Percentiles rank a stretch among this genome's conserved stretches.
phyloP scores from a whole-genome alignment of 495 filamentous ascomycete genomes.

The Penicillium manginii region DNA sequence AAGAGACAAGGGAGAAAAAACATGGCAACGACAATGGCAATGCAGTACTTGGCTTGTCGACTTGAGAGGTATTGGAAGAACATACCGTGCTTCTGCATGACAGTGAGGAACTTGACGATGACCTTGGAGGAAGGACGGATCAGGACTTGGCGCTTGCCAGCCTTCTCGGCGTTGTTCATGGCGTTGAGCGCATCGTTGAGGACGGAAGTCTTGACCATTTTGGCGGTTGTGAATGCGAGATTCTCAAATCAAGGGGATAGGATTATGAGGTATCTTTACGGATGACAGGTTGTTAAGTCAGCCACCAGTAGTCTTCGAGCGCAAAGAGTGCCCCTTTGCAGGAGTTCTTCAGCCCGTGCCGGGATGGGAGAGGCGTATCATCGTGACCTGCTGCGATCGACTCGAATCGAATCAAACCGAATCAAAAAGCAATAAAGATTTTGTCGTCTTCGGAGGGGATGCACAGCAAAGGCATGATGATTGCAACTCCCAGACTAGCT shows the following conservation, averaged over 20 bases:
- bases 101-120: conserved; percentile 97
- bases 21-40: not conserved
- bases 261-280: conserved; percentile 76
- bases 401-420: not conserved
- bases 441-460: not conserved
- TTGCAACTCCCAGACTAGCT: conserved; percentile 56
- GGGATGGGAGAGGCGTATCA: conserved; percentile 78
- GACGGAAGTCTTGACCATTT: conserved; percentile 97
- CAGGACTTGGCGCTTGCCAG: conserved; percentile 95
- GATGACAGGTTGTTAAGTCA: conserved; percentile 57
- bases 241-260: conserved; percentile 72
- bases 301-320: conserved; percentile 84
- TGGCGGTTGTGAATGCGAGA: conserved; percentile 69
- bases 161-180: conserved; percentile 99
- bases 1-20: not conserved
- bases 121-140: conserved; percentile 98
- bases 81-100: conserved; percentile 99
- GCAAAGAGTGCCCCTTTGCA: conserved; percentile 86
- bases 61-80: conserved; percentile 21
- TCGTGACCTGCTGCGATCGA: conserved; percentile 20
- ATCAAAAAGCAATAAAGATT: conserved; percentile 1
- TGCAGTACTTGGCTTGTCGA: conserved; percentile 1
- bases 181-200: conserved; percentile 98
- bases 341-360: conserved; percentile 92
- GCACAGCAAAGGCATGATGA: conserved; percentile 33